A percentile compares a stretch with the other conserved stretches of the same genome.
Evolutionary conservation across 371 early-diverging fungal species (phyloP).

Genomic region (Lichtheimia ornata): DNA sequence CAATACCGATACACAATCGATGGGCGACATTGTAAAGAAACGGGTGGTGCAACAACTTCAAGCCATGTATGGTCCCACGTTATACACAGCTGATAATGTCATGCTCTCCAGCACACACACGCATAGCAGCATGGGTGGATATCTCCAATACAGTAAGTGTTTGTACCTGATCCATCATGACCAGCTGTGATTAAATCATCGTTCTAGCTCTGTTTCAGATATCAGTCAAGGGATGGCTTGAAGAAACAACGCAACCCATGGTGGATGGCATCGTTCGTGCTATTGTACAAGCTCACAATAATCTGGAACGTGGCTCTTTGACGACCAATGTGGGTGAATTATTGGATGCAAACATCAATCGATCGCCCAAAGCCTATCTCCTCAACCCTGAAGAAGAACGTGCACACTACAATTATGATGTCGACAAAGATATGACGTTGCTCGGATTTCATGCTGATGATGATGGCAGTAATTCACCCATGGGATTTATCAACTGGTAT

Average conservation of each 20-base stretch:
- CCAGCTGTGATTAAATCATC: conserved; percentile 6
- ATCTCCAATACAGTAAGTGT: conserved; percentile 47
- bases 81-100: conserved; percentile 54
- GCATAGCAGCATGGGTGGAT: conserved; percentile 60
- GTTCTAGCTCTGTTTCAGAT: conserved; percentile 36
- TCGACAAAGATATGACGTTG: conserved; percentile 57
- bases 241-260: conserved; percentile 55
- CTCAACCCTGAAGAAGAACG: conserved; percentile 60
- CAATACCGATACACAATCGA: conserved; percentile 56
- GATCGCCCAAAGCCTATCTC: conserved; percentile 60
- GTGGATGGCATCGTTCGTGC: conserved; percentile 60
- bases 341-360: conserved; percentile 57
- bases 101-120: conserved; percentile 73
- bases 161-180: neutral
- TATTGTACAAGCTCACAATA: conserved; percentile 57
- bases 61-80: conserved; percentile 18
- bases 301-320: conserved; percentile 39
- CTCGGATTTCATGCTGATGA: conserved; percentile 31
- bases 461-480: conserved; percentile 21
- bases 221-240: conserved; percentile 48
- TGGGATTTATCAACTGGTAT: conserved; percentile 50
- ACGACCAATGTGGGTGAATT: conserved; percentile 39
- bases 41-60: conserved; percentile 35
- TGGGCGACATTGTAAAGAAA: conserved; percentile 42
- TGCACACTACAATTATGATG: conserved; percentile 50